A percentile compares a stretch with the other conserved stretches of the same genome.
These are phyloP conservation scores for Flagelloscypha sp. DNA, from an alignment of 768 basidiomycete genomes.

Conservation along the genomic window DNA sequence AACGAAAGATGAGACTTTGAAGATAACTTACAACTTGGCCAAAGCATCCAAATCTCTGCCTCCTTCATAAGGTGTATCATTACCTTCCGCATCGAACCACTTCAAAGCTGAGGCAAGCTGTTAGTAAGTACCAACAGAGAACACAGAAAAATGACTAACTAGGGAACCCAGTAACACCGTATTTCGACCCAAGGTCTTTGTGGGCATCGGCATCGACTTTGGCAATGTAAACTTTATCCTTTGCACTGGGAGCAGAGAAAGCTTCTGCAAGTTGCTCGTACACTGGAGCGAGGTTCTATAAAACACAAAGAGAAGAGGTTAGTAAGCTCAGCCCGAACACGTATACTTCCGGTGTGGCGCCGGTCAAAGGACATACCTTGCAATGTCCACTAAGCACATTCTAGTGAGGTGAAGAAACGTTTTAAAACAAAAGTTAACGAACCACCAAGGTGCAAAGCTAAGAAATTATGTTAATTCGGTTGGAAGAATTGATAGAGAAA, in stretches of 20 bases:
- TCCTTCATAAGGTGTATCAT: slow-evolving; percentile 58
- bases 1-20: not conserved
- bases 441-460: slow-evolving; percentile 90
- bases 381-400: slow-evolving; percentile 61
- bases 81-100: slow-evolving; percentile 77
- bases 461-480: slow-evolving; percentile 6
- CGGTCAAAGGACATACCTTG: slow-evolving; percentile 45
- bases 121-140: slow-evolving; percentile 8
- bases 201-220: slow-evolving; percentile 90
- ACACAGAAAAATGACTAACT: slow-evolving; percentile 45
- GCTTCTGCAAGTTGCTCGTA: slow-evolving; percentile 89
- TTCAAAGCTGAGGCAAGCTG: slow-evolving; percentile 59
- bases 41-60: slow-evolving; percentile 78
- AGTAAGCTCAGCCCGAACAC: slow-evolving; percentile 6
- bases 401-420: not conserved
- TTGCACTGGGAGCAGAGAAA: slow-evolving; percentile 64
- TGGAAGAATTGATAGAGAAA: slow-evolving; percentile 1
- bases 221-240: slow-evolving; percentile 80
- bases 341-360: not conserved
- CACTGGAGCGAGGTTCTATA: slow-evolving; percentile 74
- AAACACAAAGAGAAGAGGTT: not conserved
- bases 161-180: slow-evolving; percentile 77
- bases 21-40: slow-evolving; percentile 55
- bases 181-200: slow-evolving; percentile 65
- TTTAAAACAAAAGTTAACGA: slow-evolving; percentile 20